Percentiles rank a stretch among this genome's conserved stretches.
phyloP scores from a whole-genome alignment of 2,329 filamentous ascomycete genomes.

The Tolypocladium tundrense region DNA sequence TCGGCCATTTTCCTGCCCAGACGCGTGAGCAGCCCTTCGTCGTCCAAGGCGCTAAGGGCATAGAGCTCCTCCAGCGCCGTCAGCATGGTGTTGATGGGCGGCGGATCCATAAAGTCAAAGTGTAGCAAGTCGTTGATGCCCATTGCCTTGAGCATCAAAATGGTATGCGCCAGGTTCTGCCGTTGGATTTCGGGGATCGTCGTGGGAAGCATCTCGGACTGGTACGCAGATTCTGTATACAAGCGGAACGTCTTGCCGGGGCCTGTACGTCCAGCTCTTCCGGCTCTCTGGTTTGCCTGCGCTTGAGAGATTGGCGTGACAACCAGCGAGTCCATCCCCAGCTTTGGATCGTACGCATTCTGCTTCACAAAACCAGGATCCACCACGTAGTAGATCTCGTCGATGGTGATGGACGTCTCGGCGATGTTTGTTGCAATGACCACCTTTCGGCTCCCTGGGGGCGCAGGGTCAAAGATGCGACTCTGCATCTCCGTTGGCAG shows the following conservation, averaged over 20 bases:
- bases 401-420: slow-evolving; percentile 95
- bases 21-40: slow-evolving; percentile 87
- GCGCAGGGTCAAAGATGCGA: slow-evolving; percentile 87
- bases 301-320: slow-evolving; percentile 96
- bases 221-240: slow-evolving; percentile 91
- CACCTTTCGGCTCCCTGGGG: slow-evolving; percentile 77
- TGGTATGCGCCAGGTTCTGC: slow-evolving; percentile 84
- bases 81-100: slow-evolving; percentile 94
- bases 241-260: slow-evolving; percentile 93
- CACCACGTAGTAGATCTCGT: slow-evolving; percentile 94
- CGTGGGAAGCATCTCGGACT: slow-evolving; percentile 93
- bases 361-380: slow-evolving; percentile 98
- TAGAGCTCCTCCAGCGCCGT: slow-evolving; percentile 94
- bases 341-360: slow-evolving; percentile 91
- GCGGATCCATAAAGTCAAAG: slow-evolving; percentile 99
- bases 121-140: slow-evolving; percentile 95
- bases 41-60: slow-evolving; percentile 80
- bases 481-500: slow-evolving; percentile 90
- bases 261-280: slow-evolving; percentile 85
- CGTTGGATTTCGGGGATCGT: slow-evolving; percentile 95
- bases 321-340: slow-evolving; percentile 94
- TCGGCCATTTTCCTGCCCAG: slow-evolving; percentile 96
- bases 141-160: slow-evolving; percentile 98
- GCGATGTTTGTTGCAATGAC: slow-evolving; percentile 98
- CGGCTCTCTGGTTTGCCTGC: slow-evolving; percentile 88